Evolutionary conservation across 257 asterid species (phyloP), one percentile per base, ranked within the genome.

Genomic region (Haberlea rhodopensis): DNA sequence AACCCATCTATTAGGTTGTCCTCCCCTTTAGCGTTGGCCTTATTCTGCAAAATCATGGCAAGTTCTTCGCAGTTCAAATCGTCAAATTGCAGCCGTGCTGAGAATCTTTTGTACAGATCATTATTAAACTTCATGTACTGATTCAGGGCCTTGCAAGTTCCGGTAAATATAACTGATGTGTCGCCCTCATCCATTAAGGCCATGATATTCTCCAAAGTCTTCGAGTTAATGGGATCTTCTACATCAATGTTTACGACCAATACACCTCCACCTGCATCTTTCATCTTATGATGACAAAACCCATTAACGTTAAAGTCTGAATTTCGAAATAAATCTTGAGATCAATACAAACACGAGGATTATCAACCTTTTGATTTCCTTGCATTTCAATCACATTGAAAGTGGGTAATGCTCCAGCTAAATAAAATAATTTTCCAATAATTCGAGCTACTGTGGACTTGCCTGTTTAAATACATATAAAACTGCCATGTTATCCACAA

Each of bases 401-500:
- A 8, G 84, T 70, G 71, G 77, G 43, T 43, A 78, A 64, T 69
- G 65, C 84, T 68, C 86, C 83, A 19, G 81, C 76, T 52, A 83
- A 20, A 65, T 73, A 78, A 60, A 80, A 83, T 15, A 80, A 73
- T 72, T 83, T 83, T 31, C 74, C 86, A 29, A 80, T 75, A 76
- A 83, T 69, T 66, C 78, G 65, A 53, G 84, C 86, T 13, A 83
- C 79, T 24, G 51, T 71, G 43, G 86, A 83, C 75, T 83, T 83
- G 51, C 84, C 86, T 78, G 82, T 64, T 18, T 37, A 49, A 22
- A 23, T 25, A 10, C 6, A 31, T 6, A 32, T 4, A 28, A 53
- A 31, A 45, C 1, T 37, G 54, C 54, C 62, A 67, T 49, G 69
- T 8, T 28, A 66, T n/a, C 56, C 28, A 19, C 29, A 20, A 57